Base-by-base conservation (phyloP, 1,284 basidiomycete species). In the Rhizoctonia solani region DNA sequence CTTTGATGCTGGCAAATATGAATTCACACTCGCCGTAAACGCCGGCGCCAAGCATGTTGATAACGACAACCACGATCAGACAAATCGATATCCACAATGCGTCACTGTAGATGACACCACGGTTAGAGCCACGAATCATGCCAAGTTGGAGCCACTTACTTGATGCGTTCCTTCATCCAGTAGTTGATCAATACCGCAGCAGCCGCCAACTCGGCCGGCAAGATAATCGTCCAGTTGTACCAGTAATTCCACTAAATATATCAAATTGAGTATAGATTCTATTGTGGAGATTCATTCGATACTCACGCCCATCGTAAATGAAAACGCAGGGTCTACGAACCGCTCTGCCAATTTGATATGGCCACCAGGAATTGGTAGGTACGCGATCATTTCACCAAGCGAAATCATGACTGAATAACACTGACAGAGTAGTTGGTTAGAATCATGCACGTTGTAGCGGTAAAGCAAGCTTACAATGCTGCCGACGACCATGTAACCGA, bases 271-370 rank as follows among this genome's bases (percentile, higher is more conserved):
- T 34, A 21, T 19, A 16, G 4, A 25, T 16, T 6, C 8, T 6
- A 6, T 3, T 19, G 19, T 4, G 68, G n/a, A n/a, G n/a, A n/a
- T n/a, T n/a, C 8, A 25, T n/a, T 11, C 37, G 13, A 16, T 27
- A 66, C 63, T 66, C 47, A 66, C 63, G 14, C 90, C 90, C 85
- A 90, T 86, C 14, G 90, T 84, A 73, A 93, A 93, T 0, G 87
- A 87, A 68, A 93, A 81, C 1, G 91, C 88, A 4, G 88, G 87
- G 73, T 92, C 86, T 27, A 93, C 87, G 74, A 92, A 92, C 46
- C 89, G 87, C 71, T 85, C 85, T 3, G 92, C 89, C 42, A 93
- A 80, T 55, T 84, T 87, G 75, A 94, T 89, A 75, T 93, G 92
- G 4, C 92, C 86, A 69, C 86, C 88, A 54, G 86, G 81, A 68